Base-by-base conservation (phyloP, 2,329 filamentous ascomycete genomes). In the Cryphonectria japonica region DNA sequence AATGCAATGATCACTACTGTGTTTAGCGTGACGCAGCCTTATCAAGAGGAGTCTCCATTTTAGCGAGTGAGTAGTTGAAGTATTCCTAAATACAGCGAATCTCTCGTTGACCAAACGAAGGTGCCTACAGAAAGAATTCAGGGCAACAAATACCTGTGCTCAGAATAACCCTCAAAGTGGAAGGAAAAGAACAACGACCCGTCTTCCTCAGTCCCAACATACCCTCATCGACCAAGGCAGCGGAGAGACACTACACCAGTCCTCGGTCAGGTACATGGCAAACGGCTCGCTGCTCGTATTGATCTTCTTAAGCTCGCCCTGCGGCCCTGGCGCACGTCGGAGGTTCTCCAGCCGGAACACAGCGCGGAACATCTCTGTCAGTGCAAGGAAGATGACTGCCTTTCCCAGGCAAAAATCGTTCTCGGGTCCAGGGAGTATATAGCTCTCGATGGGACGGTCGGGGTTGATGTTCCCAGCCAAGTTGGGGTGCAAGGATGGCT, bases 251-350 rank as follows among this genome's bases (percentile, higher is more conserved):
- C 66, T 69, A 22, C 88, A 87, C 82, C 90, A 89, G 76, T 93
- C 89, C 79, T 91, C 88, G 52, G 87, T 86, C 83, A 93, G 82
- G 78, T 92, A 93, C 8, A 87, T 81, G 13, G 83, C 87, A 78
- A 85, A 86, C 13, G 34, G 29, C 0, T 87, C 88, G 0, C 85
- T 87, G 0, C 84, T 82, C 11, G 84, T 83, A 0, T 83, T 80
- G 1, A 93, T 83, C 82, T 88, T 91, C 84, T 93, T 92, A 74
- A 94, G 78, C 76, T 89, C 81, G 0, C 92, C 92, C 79, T 92
- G 89, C 0, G 86, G 81, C 0, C 92, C 92, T 0, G 87, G 82
- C 0, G 88, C 89, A 41, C 89, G 84, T 7, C 89, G 82, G 14
- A 94, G 78, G 68, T 89, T 89, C 74, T 87, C 84, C 75, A 89